phyloP scores from a whole-genome alignment of 805 yeast genomes.

The Saccharomyces eubayanus region DNA sequence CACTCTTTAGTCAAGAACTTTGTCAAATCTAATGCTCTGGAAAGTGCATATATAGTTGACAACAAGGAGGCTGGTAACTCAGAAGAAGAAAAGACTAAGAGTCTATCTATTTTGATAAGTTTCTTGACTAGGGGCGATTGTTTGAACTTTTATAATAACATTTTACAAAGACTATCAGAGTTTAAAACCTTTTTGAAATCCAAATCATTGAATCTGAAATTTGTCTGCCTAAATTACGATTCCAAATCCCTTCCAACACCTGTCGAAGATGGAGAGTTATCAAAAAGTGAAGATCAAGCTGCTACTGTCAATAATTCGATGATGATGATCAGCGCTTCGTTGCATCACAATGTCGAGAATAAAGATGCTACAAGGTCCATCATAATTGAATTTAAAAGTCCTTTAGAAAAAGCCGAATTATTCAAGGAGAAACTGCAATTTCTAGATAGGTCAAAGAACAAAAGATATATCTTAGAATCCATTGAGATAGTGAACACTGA shows the following conservation, averaged over 20 bases:
- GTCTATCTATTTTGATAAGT: constrained; percentile 18
- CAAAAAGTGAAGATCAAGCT: constrained; percentile 1
- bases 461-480: constrained; percentile 24
- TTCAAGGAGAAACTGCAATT: constrained; percentile 11
- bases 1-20: constrained; percentile 31
- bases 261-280: constrained; percentile 1
- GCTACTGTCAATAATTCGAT: constrained; percentile 37
- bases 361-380: constrained; percentile 27
- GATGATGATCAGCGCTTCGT: constrained; percentile 2
- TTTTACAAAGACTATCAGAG: constrained; percentile 31
- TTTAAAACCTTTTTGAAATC: constrained; percentile 34
- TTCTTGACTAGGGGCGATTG: constrained; percentile 31
- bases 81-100: constrained; percentile 31
- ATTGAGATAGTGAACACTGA: constrained; percentile 15
- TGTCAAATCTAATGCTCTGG: constrained; percentile 54
- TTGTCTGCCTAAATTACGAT: constrained; percentile 31
- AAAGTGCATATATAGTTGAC: constrained; percentile 42
- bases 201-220: constrained; percentile 31
- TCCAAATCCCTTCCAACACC: constrained; percentile 25
- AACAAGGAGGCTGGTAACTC: constrained; percentile 31
- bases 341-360: constrained; percentile 16
- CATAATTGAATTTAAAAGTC: constrained; percentile 14
- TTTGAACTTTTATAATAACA: constrained; percentile 32
- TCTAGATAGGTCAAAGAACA: constrained; percentile 8
- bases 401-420: constrained; percentile 6